These are phyloP conservation scores for Trichoderma arundinaceum DNA, from an alignment of 2,329 filamentous ascomycete genomes.

Conservation along the genomic window DNA sequence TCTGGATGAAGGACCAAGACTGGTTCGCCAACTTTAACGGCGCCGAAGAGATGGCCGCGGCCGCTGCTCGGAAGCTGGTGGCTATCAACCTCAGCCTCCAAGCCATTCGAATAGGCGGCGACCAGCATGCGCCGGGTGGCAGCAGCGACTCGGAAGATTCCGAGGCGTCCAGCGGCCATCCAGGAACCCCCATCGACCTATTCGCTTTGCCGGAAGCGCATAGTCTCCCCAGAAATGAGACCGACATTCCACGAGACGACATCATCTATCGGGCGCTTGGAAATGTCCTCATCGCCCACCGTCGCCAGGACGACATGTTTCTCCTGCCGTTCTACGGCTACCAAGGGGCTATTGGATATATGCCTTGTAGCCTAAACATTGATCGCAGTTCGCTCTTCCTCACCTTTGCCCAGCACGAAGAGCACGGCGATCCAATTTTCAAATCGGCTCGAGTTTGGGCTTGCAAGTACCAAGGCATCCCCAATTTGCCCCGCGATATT, in stretches of 20 bases:
- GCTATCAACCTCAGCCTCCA: not conserved
- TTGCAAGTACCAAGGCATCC: constrained; percentile 39
- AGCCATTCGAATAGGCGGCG: not conserved
- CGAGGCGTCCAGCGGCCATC: not conserved
- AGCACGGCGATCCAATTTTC: constrained; percentile 38
- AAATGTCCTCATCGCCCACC: constrained; percentile 37
- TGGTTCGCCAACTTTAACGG: not conserved
- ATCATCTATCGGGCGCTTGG: constrained; percentile 37
- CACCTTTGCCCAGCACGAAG: constrained; percentile 36
- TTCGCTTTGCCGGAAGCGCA: not conserved
- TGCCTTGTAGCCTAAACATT: constrained; percentile 40
- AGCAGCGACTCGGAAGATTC: too few relatives aligned
- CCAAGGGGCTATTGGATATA: constrained; percentile 38
- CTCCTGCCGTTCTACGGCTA: constrained; percentile 42
- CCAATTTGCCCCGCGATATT: constrained; percentile 39
- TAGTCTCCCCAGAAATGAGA: not conserved
- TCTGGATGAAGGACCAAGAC: constrained; percentile 38
- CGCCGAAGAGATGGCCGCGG: constrained; percentile 2
- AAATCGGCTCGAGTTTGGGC: constrained; percentile 42
- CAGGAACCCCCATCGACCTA: not conserved
- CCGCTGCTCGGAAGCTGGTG: not conserved
- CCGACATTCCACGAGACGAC: constrained; percentile 37
- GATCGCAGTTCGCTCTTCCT: constrained; percentile 34
- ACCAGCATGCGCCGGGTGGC: not conserved
- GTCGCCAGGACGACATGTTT: constrained; percentile 34